These are phyloP conservation scores for Microbotryum lychnidis-dioicae DNA, from an alignment of 1,284 basidiomycete species.

Conservation along the genomic window DNA sequence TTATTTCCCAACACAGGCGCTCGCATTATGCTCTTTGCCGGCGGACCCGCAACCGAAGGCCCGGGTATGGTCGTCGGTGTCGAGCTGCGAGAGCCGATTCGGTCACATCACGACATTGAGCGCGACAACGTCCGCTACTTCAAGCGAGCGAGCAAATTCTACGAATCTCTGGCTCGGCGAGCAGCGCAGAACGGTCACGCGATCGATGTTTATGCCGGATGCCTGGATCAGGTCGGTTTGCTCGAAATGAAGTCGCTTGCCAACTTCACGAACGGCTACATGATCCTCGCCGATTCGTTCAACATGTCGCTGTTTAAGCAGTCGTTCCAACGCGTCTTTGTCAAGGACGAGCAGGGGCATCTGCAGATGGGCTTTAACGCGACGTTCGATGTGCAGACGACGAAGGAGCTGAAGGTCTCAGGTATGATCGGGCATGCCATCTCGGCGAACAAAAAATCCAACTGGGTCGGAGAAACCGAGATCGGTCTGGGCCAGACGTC, in stretches of 20 bases:
- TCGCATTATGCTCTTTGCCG: constrained; percentile 92
- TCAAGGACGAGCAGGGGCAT: constrained; percentile 86
- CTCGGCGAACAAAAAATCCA: constrained; percentile 92
- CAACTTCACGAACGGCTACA: constrained; percentile 92
- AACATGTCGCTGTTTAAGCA: constrained; percentile 99
- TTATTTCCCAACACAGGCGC: constrained; percentile 94
- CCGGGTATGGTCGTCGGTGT: constrained; percentile 94
- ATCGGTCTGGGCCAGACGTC: constrained; percentile 98
- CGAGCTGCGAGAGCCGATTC: constrained; percentile 93
- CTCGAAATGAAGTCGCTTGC: constrained; percentile 95
- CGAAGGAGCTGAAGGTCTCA: constrained; percentile 97
- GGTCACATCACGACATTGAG: constrained; percentile 99
- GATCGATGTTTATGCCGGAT: constrained; percentile 92
- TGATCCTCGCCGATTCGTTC: constrained; percentile 94
- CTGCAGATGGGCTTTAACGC: constrained; percentile 99
- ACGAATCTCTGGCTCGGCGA: constrained; percentile 88
- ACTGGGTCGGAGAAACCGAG: constrained; percentile 96
- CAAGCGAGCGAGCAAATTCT: constrained; percentile 97
- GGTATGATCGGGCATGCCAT: constrained; percentile 97
- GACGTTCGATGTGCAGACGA: constrained; percentile 96
- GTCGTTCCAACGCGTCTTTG: constrained; percentile 86
- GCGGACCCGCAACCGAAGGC: constrained; percentile 93
- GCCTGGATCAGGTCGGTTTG: constrained; percentile 94
- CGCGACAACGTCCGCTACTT: constrained; percentile 94
- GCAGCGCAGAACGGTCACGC: constrained; percentile 91